Evolutionary conservation across 2,329 filamentous ascomycete species (phyloP).

Genomic region (Trichoderma lentiforme): DNA sequence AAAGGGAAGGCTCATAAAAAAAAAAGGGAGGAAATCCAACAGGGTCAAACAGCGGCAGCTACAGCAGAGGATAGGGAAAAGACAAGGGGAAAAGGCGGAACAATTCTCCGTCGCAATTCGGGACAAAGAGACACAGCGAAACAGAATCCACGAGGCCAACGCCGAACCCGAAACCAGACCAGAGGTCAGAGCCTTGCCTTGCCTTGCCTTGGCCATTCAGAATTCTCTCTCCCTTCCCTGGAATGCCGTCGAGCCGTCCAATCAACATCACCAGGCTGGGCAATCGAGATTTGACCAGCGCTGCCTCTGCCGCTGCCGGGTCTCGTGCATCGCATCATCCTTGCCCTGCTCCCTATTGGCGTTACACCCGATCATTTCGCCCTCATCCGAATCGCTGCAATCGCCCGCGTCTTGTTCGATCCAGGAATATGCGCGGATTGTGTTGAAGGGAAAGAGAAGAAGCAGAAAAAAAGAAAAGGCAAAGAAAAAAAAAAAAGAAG

Average conservation of each 20-base stretch:
- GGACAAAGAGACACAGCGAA: not conserved
- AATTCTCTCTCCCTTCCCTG: not conserved
- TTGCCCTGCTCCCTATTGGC: not conserved
- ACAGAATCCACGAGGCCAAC: not conserved
- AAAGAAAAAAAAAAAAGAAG: not conserved
- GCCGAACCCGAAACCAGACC: not conserved
- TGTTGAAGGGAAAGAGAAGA: not conserved
- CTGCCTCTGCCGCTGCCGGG: not conserved
- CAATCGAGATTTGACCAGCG: constrained; percentile 9
- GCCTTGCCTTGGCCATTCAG: not conserved
- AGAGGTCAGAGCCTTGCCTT: not conserved
- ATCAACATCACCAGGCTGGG: not conserved
- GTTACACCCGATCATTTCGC: constrained; percentile 11
- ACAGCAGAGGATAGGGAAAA: not conserved
- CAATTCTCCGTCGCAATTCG: constrained; percentile 13
- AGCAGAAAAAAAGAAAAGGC: not conserved
- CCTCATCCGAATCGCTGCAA: constrained; percentile 3
- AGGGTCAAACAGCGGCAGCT: not conserved
- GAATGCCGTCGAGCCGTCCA: constrained; percentile 4
- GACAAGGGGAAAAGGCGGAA: not conserved
- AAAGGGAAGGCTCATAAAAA: not conserved
- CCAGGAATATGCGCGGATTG: not conserved
- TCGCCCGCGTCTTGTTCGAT: not conserved
- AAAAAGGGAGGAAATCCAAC: not conserved
- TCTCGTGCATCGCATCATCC: not conserved